These are phyloP conservation scores for Amanita pseudoporphyria DNA, from an alignment of 768 basidiomycete genomes.

Conservation along the genomic window DNA sequence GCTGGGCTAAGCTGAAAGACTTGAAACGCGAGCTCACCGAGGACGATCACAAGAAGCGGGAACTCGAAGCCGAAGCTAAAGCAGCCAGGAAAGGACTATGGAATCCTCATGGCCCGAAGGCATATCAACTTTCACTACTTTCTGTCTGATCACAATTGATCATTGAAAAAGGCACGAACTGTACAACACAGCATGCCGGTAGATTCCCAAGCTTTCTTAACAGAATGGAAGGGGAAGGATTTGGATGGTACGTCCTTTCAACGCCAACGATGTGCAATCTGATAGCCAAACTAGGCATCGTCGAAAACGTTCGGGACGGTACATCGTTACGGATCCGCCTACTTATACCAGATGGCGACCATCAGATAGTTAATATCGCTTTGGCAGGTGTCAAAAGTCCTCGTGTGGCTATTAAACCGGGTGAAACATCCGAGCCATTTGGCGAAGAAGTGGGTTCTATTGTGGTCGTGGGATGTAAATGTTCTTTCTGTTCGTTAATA, in stretches of 20 bases:
- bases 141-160: background rate
- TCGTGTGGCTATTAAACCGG: constrained; percentile 58
- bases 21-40: constrained; percentile 74
- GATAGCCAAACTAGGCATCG: constrained; percentile 50
- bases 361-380: constrained; percentile 83
- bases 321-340: constrained; percentile 84
- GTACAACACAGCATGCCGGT: constrained; percentile 84
- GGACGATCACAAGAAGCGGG: constrained; percentile 61
- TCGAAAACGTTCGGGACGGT: constrained; percentile 92
- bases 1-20: constrained; percentile 95
- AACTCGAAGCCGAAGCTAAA: constrained; percentile 71
- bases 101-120: constrained; percentile 75
- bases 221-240: constrained; percentile 85
- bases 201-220: constrained; percentile 83
- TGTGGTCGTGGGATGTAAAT: constrained; percentile 3
- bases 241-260: constrained; percentile 57
- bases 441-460: constrained; percentile 69
- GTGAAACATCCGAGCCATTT: constrained; percentile 73
- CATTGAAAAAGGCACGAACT: constrained; percentile 42
- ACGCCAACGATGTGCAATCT: constrained; percentile 5
- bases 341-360: constrained; percentile 79
- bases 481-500: constrained; percentile 7
- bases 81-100: constrained; percentile 72
- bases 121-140: constrained; percentile 15
- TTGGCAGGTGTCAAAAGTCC: constrained; percentile 77